A percentile compares a stretch with the other conserved stretches of the same genome.
These are phyloP conservation scores for Coelomomyces lativittatus DNA, from an alignment of 371 early-diverging fungal species.

Conservation along the genomic window DNA sequence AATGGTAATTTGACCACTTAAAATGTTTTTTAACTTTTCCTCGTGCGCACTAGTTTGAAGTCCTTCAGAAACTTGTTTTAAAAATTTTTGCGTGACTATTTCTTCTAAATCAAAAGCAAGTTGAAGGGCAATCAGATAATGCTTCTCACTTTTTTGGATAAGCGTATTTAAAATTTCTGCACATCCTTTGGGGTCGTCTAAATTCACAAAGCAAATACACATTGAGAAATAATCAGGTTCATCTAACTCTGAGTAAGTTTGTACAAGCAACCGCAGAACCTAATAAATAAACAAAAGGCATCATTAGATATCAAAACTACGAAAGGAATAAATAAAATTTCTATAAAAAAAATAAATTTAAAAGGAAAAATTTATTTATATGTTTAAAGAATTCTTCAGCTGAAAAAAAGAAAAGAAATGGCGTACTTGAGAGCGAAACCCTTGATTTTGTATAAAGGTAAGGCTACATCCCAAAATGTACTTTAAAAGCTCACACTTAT, in stretches of 20 bases:
- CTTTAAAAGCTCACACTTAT: constrained; percentile 46
- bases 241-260: constrained; percentile 51
- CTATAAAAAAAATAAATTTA: no score
- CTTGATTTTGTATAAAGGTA: constrained; percentile 59
- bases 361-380: no score
- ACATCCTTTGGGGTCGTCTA: constrained; percentile 54
- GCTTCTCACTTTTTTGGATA: constrained; percentile 14
- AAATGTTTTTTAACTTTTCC: constrained; percentile 50
- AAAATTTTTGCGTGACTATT: constrained; percentile 82
- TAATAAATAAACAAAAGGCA: no score
- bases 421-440: constrained; percentile 55
- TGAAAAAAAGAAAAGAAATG: background rate
- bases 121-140: constrained; percentile 67
- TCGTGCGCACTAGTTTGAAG: constrained; percentile 13
- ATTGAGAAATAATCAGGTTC: constrained; percentile 78
- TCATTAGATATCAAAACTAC: no score
- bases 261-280: constrained; percentile 62
- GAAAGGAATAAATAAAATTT: no score
- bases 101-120: constrained; percentile 89
- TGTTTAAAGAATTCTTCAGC: background rate
- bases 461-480: constrained; percentile 64
- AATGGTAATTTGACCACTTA: constrained; percentile 72
- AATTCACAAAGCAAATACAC: constrained; percentile 73
- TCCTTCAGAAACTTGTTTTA: constrained; percentile 46
- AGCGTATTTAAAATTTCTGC: constrained; percentile 54